These are phyloP conservation scores for Pseudonitzschia multistriata DNA, from an alignment of 108 stramenopile genomes.

Conservation along the genomic window DNA sequence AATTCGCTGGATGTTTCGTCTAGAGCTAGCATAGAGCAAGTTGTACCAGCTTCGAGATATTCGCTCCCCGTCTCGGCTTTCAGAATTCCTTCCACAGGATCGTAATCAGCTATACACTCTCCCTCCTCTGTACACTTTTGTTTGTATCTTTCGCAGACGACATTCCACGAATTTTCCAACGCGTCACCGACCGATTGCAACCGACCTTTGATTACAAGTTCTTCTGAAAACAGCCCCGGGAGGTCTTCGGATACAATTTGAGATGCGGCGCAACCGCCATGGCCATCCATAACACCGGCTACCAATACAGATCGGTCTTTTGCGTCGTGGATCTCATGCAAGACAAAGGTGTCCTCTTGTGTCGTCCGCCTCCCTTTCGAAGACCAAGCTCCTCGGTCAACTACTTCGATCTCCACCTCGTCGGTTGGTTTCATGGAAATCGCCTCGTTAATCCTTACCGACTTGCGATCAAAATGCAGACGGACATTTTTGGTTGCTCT, in stretches of 20 bases:
- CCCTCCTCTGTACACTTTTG: slow-evolving; percentile 47
- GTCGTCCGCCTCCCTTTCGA: slow-evolving; percentile 56
- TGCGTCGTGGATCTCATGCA: slow-evolving; percentile 62
- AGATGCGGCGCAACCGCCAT: slow-evolving; percentile 69
- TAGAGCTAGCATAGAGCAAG: slow-evolving; percentile 57
- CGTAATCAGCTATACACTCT: slow-evolving; percentile 68
- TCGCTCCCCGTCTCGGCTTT: slow-evolving; percentile 59
- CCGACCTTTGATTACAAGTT: slow-evolving; percentile 30
- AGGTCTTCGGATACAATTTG: slow-evolving; percentile 48
- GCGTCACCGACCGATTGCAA: slow-evolving; percentile 26
- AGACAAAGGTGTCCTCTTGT: slow-evolving; percentile 77
- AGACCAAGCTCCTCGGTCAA: slow-evolving; percentile 74
- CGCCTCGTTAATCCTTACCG: slow-evolving; percentile 24
- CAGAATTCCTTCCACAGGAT: slow-evolving; percentile 65
- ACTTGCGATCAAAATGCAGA: slow-evolving; percentile 72
- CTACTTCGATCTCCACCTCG: slow-evolving; percentile 29
- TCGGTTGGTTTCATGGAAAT: slow-evolving; percentile 26
- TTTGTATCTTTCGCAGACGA: slow-evolving; percentile 58
- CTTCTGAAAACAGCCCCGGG: slow-evolving; percentile 48
- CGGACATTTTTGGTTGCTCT: slow-evolving; percentile 41
- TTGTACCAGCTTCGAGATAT: slow-evolving; percentile 70
- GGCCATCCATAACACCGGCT: slow-evolving; percentile 83
- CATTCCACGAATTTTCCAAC: slow-evolving; percentile 50
- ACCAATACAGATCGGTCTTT: slow-evolving; percentile 53
- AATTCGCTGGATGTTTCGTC: slow-evolving; percentile 55